Evolutionary conservation across 148 eudicot species (phyloP).

Genomic region (Chenopodium quinoa): DNA sequence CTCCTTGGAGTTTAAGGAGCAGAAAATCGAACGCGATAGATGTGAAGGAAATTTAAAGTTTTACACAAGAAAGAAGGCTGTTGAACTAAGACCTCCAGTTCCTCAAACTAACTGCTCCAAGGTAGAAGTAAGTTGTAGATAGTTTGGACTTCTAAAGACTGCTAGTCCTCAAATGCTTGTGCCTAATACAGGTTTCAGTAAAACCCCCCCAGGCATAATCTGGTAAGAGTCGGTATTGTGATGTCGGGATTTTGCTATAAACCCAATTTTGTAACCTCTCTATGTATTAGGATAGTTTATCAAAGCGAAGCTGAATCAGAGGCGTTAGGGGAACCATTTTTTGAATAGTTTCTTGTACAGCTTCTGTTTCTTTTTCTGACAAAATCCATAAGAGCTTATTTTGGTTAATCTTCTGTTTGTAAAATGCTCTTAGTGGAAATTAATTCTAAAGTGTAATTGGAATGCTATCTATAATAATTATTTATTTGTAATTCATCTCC

Average conservation of each 20-base stretch:
- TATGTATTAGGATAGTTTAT: background rate
- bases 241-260: background rate
- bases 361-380: slow-evolving; percentile 1
- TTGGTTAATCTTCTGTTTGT: background rate
- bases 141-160: background rate
- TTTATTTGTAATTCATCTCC: background rate
- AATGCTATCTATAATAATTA: background rate
- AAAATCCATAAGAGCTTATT: slow-evolving; percentile 18
- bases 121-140: slow-evolving; percentile 41
- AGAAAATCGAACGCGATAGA: slow-evolving; percentile 25
- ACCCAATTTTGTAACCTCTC: slow-evolving; percentile 13
- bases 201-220: background rate
- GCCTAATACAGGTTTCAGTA: background rate
- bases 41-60: slow-evolving; percentile 26
- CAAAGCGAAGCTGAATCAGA: slow-evolving; percentile 5
- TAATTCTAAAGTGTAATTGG: background rate
- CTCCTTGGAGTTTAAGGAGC: slow-evolving; percentile 13
- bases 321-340: background rate
- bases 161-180: background rate
- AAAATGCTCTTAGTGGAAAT: slow-evolving; percentile 15
- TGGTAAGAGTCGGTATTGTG: background rate
- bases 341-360: slow-evolving; percentile 23
- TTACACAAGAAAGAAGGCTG: slow-evolving; percentile 51
- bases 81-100: slow-evolving; percentile 30
- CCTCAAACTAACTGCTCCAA: slow-evolving; percentile 29